A percentile compares a stretch with the other conserved stretches of the same genome.
Evolutionary conservation across 2,329 filamentous ascomycete species (phyloP).

Genomic region (Rhytidhysteron rufulum): DNA sequence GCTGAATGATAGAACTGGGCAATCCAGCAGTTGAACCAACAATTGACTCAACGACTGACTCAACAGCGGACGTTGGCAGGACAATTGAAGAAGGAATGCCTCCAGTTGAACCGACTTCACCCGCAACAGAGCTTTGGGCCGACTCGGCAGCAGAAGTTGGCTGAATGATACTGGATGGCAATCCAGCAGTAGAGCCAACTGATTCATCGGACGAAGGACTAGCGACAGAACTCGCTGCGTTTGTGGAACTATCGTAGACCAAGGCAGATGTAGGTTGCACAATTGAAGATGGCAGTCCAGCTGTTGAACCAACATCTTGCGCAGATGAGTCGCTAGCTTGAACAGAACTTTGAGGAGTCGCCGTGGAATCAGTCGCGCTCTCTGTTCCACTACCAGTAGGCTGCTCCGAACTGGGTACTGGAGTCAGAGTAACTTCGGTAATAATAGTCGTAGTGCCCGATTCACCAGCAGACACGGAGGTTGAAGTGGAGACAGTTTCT

Average conservation of each 20-base stretch:
- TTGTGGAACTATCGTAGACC: background rate
- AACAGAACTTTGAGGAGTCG: conserved; percentile 5
- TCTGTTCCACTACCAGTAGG: background rate
- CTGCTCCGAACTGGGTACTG: conserved; percentile 6
- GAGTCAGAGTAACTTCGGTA: conserved; percentile 14
- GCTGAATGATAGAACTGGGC: conserved; percentile 2
- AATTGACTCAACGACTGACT: background rate
- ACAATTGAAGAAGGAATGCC: conserved; percentile 6
- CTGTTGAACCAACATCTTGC: conserved; percentile 2
- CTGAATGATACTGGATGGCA: conserved; percentile 6
- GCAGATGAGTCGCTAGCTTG: conserved; percentile 2
- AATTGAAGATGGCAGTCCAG: conserved; percentile 3
- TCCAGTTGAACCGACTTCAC: background rate
- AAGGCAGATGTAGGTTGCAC: conserved; percentile 1
- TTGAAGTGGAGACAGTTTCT: conserved; percentile 9
- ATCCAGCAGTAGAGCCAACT: conserved; percentile 7
- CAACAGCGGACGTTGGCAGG: background rate
- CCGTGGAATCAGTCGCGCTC: conserved; percentile 1
- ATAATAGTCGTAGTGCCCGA: conserved; percentile 11
- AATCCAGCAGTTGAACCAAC: conserved; percentile 3
- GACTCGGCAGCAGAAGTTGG: conserved; percentile 4
- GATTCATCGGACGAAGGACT: conserved; percentile 1
- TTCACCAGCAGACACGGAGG: conserved; percentile 5
- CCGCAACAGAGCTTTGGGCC: background rate
- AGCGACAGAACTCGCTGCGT: background rate